These are phyloP conservation scores for Stephanodiscus minutulus DNA, from an alignment of 108 stramenopile genomes.

Conservation along the genomic window DNA sequence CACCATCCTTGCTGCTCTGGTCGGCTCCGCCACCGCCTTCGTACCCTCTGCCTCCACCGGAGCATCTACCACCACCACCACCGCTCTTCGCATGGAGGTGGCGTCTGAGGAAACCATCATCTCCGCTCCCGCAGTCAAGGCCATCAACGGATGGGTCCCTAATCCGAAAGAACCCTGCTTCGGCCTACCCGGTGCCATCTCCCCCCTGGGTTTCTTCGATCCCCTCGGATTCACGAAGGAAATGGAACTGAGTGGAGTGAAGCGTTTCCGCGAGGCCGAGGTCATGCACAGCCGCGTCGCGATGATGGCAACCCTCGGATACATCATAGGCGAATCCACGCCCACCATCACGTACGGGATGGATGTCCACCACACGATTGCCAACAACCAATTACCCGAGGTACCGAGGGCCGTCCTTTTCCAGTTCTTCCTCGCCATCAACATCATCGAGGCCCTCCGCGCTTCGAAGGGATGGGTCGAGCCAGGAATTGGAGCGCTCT, in stretches of 20 bases:
- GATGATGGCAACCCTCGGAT: slow-evolving; percentile 54
- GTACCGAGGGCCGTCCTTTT: slow-evolving; percentile 34
- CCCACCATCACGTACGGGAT: slow-evolving; percentile 46
- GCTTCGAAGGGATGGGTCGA: slow-evolving; percentile 42
- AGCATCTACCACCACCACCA: slow-evolving; percentile 15
- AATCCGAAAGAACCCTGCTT: slow-evolving; percentile 19
- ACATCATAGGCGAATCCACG: slow-evolving; percentile 50
- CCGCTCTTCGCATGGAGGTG: slow-evolving; percentile 19
- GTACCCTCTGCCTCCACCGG: slow-evolving; percentile 15
- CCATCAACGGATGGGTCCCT: slow-evolving; percentile 41
- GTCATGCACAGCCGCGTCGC: slow-evolving; percentile 59
- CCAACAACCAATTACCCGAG: slow-evolving; percentile 61
- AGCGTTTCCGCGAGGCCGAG: slow-evolving; percentile 68
- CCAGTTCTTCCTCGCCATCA: slow-evolving; percentile 43
- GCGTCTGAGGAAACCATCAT: background rate
- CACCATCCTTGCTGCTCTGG: slow-evolving; percentile 21
- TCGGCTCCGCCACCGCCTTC: slow-evolving; percentile 32
- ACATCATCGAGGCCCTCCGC: slow-evolving; percentile 44
- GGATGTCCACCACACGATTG: slow-evolving; percentile 51
- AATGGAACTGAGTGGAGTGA: slow-evolving; percentile 37
- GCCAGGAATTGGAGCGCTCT: slow-evolving; percentile 36
- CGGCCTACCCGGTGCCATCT: slow-evolving; percentile 40
- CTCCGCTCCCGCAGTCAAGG: background rate
- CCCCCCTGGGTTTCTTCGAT: slow-evolving; percentile 44
- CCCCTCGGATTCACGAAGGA: slow-evolving; percentile 55